Evolutionary conservation across 2,329 filamentous ascomycete species (phyloP), one percentile per base, ranked within the genome.

Genomic region (Lachnellula willkommii): DNA sequence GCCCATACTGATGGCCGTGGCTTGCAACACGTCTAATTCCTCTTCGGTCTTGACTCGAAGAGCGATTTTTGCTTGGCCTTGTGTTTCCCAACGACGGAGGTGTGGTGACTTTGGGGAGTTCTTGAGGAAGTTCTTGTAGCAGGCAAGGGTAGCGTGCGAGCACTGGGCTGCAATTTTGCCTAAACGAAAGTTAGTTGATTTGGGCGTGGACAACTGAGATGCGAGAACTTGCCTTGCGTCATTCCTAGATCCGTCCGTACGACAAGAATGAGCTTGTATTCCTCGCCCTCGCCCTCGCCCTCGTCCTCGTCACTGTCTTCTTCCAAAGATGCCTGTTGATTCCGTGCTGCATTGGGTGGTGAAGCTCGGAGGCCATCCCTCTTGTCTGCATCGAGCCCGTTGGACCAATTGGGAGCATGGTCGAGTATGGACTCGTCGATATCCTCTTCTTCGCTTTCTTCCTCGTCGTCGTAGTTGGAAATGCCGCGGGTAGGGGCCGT

Each of bases 141-240:
- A 97, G 54, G 93, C 92, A 55, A 99, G 85, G 3, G 93, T 96
- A n/a, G 94, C 94, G 73, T 97, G 94, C 50, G 87, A 89, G 74
- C 89, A 93, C 74, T 97, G 94, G 7, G 94, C 94, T 55, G 90
- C 94, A 67, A 97, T 96, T 79, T 99, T 99, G 67, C 93, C 93
- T 96, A 61, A 47, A 24, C 12, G 4, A 43, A 14, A 14, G n/a
- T 49, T 39, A n/a, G 54, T 51, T 36, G 12, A 28, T 28, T 15
- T 26, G 14, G 2, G 24, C 22, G 8, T 35, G 15, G 14, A 52
- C 56, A 46, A 46, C 32, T 57, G 32, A 56, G 43, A 24, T 37
- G 56, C 35, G 6, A 43, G 32, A 15, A 47, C 77, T 43, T 77
- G 94, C 93, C 93, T 76, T 96, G 97, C 9, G 89, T 94, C 94